Conservation (phyloP, 108 stramenopile genomes). For the Schizochytrium sp. region DNA sequence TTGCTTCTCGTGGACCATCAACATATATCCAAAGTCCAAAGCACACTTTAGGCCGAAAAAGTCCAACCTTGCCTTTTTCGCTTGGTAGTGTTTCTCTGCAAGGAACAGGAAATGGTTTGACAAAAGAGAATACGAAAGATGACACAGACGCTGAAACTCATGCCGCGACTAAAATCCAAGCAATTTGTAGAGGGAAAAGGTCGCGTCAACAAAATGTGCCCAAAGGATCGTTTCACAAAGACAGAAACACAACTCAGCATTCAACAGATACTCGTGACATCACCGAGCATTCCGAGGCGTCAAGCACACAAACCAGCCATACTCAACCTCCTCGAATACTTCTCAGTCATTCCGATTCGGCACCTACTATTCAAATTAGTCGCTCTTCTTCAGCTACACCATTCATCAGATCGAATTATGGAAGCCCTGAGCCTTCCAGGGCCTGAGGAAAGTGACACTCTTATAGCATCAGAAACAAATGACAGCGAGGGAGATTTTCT, state of each 20-base stretch:
- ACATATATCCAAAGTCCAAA: neutral
- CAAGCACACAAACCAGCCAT: too few relatives aligned
- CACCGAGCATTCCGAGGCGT: too few relatives aligned
- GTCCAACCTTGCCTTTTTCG: neutral
- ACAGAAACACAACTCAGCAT: neutral
- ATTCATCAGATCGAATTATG: too few relatives aligned
- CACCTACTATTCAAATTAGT: too few relatives aligned
- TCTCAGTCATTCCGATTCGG: too few relatives aligned
- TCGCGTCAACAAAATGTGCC: neutral
- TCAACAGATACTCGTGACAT: too few relatives aligned
- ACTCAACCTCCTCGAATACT: too few relatives aligned
- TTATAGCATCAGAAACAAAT: too few relatives aligned
- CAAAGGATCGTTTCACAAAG: neutral
- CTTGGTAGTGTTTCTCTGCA: neutral
- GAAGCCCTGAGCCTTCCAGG: too few relatives aligned
- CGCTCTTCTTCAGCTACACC: too few relatives aligned
- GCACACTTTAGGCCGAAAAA: neutral
- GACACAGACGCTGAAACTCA: neutral
- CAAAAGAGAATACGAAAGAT: neutral
- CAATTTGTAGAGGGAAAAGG: neutral
- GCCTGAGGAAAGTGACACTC: too few relatives aligned
- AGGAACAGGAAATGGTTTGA: neutral
- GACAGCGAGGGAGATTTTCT: too few relatives aligned
- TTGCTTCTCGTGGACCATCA: neutral
- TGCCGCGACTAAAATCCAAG: neutral